A percentile compares a stretch with the other conserved stretches of the same genome.
Conservation (phyloP, 305 asterid genomes). For the Coffea humblotiana region DNA sequence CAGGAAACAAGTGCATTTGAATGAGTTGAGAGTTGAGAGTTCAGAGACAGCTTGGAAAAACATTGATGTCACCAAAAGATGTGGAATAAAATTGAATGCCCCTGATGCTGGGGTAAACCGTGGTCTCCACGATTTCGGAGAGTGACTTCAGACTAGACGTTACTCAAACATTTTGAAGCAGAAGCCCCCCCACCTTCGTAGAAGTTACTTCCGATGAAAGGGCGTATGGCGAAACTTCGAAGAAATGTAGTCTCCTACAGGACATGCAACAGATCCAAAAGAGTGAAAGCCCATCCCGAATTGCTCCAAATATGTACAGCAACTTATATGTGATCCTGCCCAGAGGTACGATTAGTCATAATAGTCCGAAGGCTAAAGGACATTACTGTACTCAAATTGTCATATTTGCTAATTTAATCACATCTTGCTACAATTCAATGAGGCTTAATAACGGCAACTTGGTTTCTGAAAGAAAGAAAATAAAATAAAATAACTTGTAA, state of each 20-base stretch:
- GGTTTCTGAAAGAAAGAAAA: background rate
- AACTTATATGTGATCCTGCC: background rate
- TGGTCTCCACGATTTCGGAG: background rate
- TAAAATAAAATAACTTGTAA: background rate
- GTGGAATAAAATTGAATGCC: background rate
- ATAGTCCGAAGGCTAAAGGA: background rate
- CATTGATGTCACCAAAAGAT: background rate
- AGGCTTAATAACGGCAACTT: background rate
- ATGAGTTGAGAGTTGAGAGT: background rate
- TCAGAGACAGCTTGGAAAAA: background rate
- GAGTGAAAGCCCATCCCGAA: background rate
- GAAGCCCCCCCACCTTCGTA: background rate
- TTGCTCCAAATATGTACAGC: no score
- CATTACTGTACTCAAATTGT: background rate
- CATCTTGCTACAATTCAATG: background rate
- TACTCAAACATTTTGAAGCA: background rate
- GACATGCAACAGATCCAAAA: background rate
- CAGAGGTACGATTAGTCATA: background rate
- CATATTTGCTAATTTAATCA: background rate
- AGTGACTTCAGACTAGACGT: no score
- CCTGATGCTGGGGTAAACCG: background rate
- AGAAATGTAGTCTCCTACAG: background rate
- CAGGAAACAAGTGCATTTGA: background rate
- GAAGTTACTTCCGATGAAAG: background rate
- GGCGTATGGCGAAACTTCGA: background rate